phyloP scores from a whole-genome alignment of 148 eudicot genomes.

The Dianthus caryophyllus region DNA sequence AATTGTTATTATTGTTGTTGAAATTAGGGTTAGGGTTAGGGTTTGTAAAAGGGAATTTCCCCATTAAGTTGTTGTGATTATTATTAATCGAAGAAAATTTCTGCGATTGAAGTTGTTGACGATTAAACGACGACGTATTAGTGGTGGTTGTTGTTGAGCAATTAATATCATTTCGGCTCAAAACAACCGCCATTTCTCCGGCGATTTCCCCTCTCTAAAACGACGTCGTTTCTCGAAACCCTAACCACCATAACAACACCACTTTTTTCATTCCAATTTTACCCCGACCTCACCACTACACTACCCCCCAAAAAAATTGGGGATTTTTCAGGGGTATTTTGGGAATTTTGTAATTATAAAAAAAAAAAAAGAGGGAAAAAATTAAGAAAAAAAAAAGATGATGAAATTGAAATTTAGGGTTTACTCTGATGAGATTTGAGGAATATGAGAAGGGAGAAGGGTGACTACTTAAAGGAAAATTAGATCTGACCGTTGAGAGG shows the following conservation, averaged over 20 bases:
- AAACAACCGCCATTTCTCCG: conserved; percentile 41
- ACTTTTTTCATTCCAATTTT: background rate
- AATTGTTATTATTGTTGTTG: conserved; percentile 4
- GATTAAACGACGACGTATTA: too few species aligned
- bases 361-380: too few species aligned
- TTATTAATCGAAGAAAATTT: background rate
- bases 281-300: background rate
- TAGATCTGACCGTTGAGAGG: conserved; percentile 32
- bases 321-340: background rate
- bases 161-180: conserved; percentile 32
- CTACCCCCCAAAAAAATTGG: too few species aligned
- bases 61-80: conserved; percentile 26
- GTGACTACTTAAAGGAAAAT: conserved; percentile 34
- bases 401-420: conserved; percentile 24
- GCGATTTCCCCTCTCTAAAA: background rate
- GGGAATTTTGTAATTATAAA: background rate
- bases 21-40: conserved; percentile 37
- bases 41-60: conserved; percentile 26
- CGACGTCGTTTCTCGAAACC: background rate
- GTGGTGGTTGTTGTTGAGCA: conserved; percentile 10
- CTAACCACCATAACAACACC: background rate
- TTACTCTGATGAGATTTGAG: conserved; percentile 26
- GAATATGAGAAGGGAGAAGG: conserved; percentile 19
- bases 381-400: background rate
- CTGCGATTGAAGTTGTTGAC: background rate